Evolutionary conservation across 2,329 filamentous ascomycete species (phyloP), one percentile per base, ranked within the genome.

Genomic region (Pyricularia sp.): DNA sequence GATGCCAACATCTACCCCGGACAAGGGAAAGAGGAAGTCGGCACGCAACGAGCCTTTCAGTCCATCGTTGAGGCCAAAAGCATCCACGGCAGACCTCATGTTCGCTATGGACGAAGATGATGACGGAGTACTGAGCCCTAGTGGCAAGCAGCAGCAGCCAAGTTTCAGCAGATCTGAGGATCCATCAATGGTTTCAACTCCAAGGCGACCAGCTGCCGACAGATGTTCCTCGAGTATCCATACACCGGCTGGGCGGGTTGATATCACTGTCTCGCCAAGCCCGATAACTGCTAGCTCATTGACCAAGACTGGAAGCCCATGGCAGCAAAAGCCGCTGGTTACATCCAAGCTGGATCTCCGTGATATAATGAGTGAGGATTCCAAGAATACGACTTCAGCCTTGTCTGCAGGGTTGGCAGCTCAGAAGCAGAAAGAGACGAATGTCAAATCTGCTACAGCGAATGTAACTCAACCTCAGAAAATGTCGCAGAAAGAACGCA

Each of bases 101-200:
- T 97, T 97, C 75, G 88, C 92, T 72, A 97, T 97, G 93, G 94
- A 97, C 70, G 93, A 96, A 55, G 92, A 93, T 63, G 66, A 68
- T 36, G 65, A 67, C n/a, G 55, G 14, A 23, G 42, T 55, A 31
- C 28, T 59, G 10, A 61, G 42, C 9, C 66, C 66, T 17, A 6
- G 26, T 12, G 28, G 31, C 4, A 69, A 61, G 26, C 25, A 28
- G n/a, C 30, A 42, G 66, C 55, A 50, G 67, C 67, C n/a, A 55
- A 9, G 25, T 20, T 5, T 28, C 23, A 28, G 59, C 25, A 63
- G 14, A 28, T 28, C 59, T 26, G 25, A 63, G 2, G 26, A 63
- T 26, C 59, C 26, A 30, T 63, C 59, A 7, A 63, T 63, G 1
- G 5, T 30, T 2, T 63, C 59, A 28, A 63, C 59, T 14, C 59